phyloP scores from a whole-genome alignment of 78 protist genomes.

The Pigoraptor vietnamica region DNA sequence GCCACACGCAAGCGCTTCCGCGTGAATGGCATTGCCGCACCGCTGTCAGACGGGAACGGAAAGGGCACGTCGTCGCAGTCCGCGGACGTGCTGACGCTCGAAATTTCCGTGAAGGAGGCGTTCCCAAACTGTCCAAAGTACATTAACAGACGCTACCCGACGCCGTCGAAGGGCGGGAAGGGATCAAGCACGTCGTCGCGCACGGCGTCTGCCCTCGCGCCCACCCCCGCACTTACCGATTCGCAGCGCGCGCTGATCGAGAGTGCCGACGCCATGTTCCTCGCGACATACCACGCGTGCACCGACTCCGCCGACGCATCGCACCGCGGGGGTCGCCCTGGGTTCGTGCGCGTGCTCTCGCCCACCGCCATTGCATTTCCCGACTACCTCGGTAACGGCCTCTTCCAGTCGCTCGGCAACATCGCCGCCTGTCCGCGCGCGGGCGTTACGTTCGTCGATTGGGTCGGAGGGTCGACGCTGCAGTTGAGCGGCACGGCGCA shows the following conservation, averaged over 20 bases:
- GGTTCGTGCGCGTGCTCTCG: not conserved
- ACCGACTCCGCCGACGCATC: not conserved
- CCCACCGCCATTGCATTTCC: not conserved
- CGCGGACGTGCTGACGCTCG: not conserved
- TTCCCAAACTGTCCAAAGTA: not conserved
- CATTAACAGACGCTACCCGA: not conserved
- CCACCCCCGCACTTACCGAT: not conserved
- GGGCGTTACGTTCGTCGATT: not conserved
- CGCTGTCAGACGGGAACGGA: not conserved
- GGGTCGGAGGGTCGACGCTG: not conserved
- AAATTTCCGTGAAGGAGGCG: not conserved
- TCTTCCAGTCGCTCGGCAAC: not conserved
- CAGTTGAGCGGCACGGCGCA: not conserved
- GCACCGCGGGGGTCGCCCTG: not conserved
- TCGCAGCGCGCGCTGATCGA: not conserved
- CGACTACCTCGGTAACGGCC: not conserved
- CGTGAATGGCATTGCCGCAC: not conserved
- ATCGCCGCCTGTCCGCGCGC: not conserved
- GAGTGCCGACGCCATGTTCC: not conserved
- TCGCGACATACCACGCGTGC: not conserved
- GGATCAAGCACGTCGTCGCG: not conserved
- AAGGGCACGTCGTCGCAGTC: not conserved
- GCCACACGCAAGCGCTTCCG: not conserved
- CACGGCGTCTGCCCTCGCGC: not conserved
- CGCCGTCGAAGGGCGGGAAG: no score